A percentile compares a stretch with the other conserved stretches of the same genome.
Conservation (phyloP, 2,329 filamentous ascomycete genomes). For the Annulohypoxylon truncatum region DNA sequence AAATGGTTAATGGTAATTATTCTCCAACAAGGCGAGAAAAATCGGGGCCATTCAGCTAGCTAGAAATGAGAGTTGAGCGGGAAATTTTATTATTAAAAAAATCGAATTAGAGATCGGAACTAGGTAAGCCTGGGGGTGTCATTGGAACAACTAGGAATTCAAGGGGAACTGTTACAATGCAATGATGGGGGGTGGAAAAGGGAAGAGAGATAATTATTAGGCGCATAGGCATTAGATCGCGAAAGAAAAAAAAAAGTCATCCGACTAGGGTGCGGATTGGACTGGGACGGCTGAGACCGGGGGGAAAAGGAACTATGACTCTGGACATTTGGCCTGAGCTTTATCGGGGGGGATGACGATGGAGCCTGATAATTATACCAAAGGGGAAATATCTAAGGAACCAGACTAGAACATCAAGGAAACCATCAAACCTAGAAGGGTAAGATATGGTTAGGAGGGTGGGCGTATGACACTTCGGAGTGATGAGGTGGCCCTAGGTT, state of each 20-base stretch:
- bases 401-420: constrained; percentile 10
- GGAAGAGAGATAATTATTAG: constrained; percentile 25
- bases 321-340: constrained; percentile 26
- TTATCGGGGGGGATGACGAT: constrained; percentile 34
- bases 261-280: constrained; percentile 32
- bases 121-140: constrained; percentile 45
- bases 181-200: constrained; percentile 26
- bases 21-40: constrained; percentile 60
- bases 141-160: constrained; percentile 43
- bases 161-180: constrained; percentile 34
- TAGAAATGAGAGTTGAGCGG: constrained; percentile 53
- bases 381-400: constrained; percentile 25
- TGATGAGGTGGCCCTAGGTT: constrained; percentile 33
- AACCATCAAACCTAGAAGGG: constrained; percentile 4
- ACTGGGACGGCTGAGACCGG: neutral
- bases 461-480: constrained; percentile 34
- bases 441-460: neutral
- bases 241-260: constrained; percentile 32
- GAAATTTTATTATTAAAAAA: constrained; percentile 54
- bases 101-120: constrained; percentile 53
- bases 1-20: constrained; percentile 55
- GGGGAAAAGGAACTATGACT: constrained; percentile 2
- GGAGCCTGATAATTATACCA: constrained; percentile 40
- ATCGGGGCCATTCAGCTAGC: constrained; percentile 57
- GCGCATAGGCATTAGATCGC: constrained; percentile 44